A percentile compares a stretch with the other conserved stretches of the same genome.
phyloP scores from a whole-genome alignment of 495 filamentous ascomycete genomes.

The Glutinoglossum americanum region DNA sequence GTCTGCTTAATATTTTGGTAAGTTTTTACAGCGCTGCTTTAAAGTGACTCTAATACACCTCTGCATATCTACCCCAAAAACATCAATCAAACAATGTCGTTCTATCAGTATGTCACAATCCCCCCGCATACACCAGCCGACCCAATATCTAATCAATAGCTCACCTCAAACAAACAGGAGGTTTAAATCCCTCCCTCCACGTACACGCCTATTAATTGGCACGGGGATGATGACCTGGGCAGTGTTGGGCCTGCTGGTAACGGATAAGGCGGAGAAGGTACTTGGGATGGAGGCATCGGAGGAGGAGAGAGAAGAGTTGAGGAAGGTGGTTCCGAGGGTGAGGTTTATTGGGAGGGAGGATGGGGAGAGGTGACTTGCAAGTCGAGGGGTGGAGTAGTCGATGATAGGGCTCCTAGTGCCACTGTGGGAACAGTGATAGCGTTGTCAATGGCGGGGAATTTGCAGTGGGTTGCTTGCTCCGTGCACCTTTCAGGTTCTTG shows the following conservation, averaged over 20 bases:
- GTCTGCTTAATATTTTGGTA: no score
- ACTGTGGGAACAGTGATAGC: no score
- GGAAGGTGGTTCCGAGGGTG: neutral
- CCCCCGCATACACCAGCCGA: neutral
- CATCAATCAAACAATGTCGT: neutral
- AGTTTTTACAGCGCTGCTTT: neutral
- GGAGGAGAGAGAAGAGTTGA: neutral
- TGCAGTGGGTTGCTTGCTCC: no score
- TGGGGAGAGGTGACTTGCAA: no score
- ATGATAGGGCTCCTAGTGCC: no score
- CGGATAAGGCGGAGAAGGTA: constrained; percentile 25
- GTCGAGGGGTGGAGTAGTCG: no score
- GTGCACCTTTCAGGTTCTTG: no score
- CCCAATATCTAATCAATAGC: neutral
- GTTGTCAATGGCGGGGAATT: no score
- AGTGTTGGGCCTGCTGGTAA: neutral
- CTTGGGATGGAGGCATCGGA: constrained; percentile 26
- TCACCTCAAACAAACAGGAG: neutral
- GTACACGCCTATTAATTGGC: neutral
- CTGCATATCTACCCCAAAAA: neutral
- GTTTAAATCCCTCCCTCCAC: neutral
- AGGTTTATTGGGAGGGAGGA: neutral
- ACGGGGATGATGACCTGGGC: neutral
- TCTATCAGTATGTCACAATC: neutral
- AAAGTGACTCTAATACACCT: neutral